Base-by-base conservation (phyloP, 139 green algal species). In the Asterochloris sp. region DNA sequence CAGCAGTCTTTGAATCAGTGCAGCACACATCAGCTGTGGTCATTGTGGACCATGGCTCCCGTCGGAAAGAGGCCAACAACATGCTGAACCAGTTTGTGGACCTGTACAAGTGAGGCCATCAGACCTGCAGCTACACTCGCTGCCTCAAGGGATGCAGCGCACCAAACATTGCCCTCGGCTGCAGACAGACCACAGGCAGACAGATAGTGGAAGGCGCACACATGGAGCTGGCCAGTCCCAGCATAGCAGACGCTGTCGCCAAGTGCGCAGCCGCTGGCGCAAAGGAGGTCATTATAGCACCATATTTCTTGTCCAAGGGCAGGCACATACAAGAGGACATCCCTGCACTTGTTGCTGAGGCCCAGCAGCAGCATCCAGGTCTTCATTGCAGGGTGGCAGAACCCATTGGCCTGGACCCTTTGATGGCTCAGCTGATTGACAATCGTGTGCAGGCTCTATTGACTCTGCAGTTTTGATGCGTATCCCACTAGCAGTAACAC, bases 1-100 rank as follows among this genome's bases (percentile, higher is more conserved):
- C 38, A 54, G 38, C 38, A 54, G 38, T 54, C 4, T 54, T 6
- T 54, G 38, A 54, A 54, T 54, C 38, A 6, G 6, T 10, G 38
- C 38, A 54, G 38, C 38, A 62, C 14, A 23, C 74, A 63, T 66
- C 77, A 16, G 94, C 86, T 0, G 91, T 98, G 11, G 90, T 98
- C 4, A 89, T 98, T 10, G 95, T 98, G 15, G 95, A 98, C 83
- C 95, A 98, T 78, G 95, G 95, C 1, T 98, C 95, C 0, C 78
- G 91, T 0, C 89, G 89, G 63, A 69, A 80, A 6, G 91, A 90
- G 60, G 93, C 95, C 26, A 98, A 98, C 71, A 88, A 94, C 12
- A 92, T 92, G 90, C 89, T 98, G 47, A 27, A 92, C 2, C 86
- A 97, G 67, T 96, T 98, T 86, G 91, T 84, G 23, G 60, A 88